Conservation (phyloP, 495 filamentous ascomycete species). For the Penicillium silybi region DNA sequence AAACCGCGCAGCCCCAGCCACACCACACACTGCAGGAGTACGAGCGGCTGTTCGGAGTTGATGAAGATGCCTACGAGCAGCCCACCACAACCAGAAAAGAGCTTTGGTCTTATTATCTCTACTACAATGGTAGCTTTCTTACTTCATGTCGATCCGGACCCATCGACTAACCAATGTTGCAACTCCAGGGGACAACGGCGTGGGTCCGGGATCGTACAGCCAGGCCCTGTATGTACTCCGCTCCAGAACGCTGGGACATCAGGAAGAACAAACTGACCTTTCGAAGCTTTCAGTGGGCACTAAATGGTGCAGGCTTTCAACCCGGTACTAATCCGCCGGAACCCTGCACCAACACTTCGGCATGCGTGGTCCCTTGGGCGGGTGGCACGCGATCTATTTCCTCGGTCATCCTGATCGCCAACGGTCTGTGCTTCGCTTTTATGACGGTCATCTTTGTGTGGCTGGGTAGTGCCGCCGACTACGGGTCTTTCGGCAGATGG, state of each 20-base stretch:
- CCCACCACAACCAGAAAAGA: conserved; percentile 46
- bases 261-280: background rate
- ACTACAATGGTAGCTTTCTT: conserved; percentile 34
- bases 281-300: conserved; percentile 43
- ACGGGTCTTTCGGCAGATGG: conserved; percentile 49
- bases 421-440: conserved; percentile 48
- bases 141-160: too few relatives aligned
- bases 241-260: too few relatives aligned
- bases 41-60: conserved; percentile 37
- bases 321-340: conserved; percentile 37
- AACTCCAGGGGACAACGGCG: conserved; percentile 42
- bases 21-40: conserved; percentile 25
- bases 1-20: conserved; percentile 5
- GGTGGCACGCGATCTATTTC: conserved; percentile 41
- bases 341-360: conserved; percentile 38
- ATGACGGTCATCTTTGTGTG: conserved; percentile 50
- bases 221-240: conserved; percentile 35
- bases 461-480: conserved; percentile 48
- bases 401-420: conserved; percentile 46
- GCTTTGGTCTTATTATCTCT: conserved; percentile 49
- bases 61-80: conserved; percentile 37
- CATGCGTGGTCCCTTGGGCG: conserved; percentile 46
- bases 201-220: conserved; percentile 45
- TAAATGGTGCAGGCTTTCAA: conserved; percentile 42
- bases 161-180: background rate